A percentile compares a stretch with the other conserved stretches of the same genome.
These are phyloP conservation scores for Lactuca sativa DNA, from an alignment of 129 eudicot genomes.

Conservation along the genomic window DNA sequence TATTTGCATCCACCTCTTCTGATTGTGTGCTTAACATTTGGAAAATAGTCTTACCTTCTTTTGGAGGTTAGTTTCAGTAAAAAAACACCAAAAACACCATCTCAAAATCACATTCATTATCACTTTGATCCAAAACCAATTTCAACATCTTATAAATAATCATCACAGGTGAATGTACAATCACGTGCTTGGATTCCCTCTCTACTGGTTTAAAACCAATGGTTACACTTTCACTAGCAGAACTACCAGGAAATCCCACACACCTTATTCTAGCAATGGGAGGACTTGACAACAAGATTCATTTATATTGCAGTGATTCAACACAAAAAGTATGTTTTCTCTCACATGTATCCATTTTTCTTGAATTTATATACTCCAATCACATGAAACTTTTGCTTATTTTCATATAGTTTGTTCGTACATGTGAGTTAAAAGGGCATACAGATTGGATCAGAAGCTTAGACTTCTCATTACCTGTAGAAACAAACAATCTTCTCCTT, in stretches of 20 bases:
- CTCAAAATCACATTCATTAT: slow-evolving; percentile 8
- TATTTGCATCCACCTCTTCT: slow-evolving; percentile 84
- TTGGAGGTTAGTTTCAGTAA: slow-evolving; percentile 50
- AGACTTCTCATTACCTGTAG: slow-evolving; percentile 85
- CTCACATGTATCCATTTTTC: not conserved
- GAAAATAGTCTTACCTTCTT: slow-evolving; percentile 56
- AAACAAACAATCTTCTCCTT: slow-evolving; percentile 55
- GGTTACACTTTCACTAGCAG: slow-evolving; percentile 86
- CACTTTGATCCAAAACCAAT: not conserved
- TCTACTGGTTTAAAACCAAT: slow-evolving; percentile 73
- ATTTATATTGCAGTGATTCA: slow-evolving; percentile 71
- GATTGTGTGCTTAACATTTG: slow-evolving; percentile 75
- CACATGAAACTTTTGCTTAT: not conserved
- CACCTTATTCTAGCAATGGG: slow-evolving; percentile 84
- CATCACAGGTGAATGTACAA: slow-evolving; percentile 64
- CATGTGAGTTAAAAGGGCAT: slow-evolving; percentile 93
- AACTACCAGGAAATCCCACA: slow-evolving; percentile 63
- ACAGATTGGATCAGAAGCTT: slow-evolving; percentile 97
- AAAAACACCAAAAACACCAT: slow-evolving; percentile 1
- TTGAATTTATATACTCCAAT: not conserved
- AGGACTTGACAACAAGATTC: slow-evolving; percentile 92
- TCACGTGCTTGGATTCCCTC: slow-evolving; percentile 66
- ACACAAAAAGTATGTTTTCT: slow-evolving; percentile 66
- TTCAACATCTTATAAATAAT: slow-evolving; percentile 7
- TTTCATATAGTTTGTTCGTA: slow-evolving; percentile 63